phyloP scores from a whole-genome alignment of 441 rosid genomes.

The Bocquillonia castaneifolia region DNA sequence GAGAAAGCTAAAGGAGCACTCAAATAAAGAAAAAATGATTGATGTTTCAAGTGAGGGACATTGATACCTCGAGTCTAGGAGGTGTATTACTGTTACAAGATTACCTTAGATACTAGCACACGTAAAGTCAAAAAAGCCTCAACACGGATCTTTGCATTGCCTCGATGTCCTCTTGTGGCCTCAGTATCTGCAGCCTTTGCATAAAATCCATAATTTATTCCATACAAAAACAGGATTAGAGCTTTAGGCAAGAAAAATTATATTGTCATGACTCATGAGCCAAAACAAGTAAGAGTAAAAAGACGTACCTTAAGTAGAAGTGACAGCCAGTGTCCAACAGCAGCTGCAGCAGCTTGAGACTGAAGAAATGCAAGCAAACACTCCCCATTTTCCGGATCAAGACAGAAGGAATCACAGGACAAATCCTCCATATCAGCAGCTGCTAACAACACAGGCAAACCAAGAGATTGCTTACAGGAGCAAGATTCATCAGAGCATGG shows the following conservation, averaged over 20 bases:
- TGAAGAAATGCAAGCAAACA: conserved; percentile 81
- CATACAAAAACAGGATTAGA: background rate
- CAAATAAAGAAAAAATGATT: background rate
- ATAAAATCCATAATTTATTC: conserved; percentile 26
- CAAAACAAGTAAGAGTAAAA: background rate
- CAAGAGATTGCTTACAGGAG: conserved; percentile 48
- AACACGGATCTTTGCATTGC: conserved; percentile 71
- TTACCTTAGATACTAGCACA: conserved; percentile 84
- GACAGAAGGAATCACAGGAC: conserved; percentile 23
- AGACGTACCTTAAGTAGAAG: conserved; percentile 73
- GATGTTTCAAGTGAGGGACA: conserved; percentile 5
- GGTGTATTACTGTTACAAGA: conserved; percentile 7
- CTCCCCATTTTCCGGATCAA: conserved; percentile 39
- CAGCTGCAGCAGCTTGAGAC: conserved; percentile 68
- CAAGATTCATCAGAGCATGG: conserved; percentile 62
- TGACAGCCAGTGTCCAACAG: conserved; percentile 95
- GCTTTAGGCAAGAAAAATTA: conserved; percentile 3
- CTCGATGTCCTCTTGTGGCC: conserved; percentile 78
- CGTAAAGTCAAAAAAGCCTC: conserved; percentile 81
- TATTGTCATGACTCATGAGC: background rate
- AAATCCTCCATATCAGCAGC: conserved; percentile 29
- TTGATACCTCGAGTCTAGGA: conserved; percentile 5
- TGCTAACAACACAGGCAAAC: conserved; percentile 54
- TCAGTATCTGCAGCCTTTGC: conserved; percentile 84
- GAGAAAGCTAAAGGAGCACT: background rate